These are phyloP conservation scores for Monosporascus sp. DNA, from an alignment of 2,329 filamentous ascomycete species.

Conservation along the genomic window DNA sequence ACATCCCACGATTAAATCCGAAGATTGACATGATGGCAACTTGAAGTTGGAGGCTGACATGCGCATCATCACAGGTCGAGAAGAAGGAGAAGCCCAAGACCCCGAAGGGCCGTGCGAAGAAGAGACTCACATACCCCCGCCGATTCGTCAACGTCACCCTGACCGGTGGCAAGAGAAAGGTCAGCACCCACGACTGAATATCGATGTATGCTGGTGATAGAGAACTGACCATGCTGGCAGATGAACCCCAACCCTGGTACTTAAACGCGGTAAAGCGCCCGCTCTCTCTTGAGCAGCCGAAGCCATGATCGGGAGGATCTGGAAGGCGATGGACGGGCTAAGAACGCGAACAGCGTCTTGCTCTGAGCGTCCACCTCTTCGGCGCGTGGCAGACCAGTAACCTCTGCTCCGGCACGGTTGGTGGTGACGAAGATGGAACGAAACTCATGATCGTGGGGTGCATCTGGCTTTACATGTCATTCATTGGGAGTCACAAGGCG, in stretches of 20 bases:
- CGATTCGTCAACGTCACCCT: constrained; percentile 98
- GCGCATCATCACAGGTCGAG: constrained; percentile 16
- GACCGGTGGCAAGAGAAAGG: constrained; percentile 98
- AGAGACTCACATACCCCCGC: constrained; percentile 93
- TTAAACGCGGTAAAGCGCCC: constrained; percentile 22
- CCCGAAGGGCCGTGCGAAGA: constrained; percentile 95
- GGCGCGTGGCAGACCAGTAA: constrained; percentile 16
- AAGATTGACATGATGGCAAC: constrained; percentile 2
- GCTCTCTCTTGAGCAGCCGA: constrained; percentile 22
- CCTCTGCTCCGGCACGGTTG: constrained; percentile 18
- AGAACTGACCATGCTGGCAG: constrained; percentile 19
- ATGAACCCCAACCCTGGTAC: constrained; percentile 38
- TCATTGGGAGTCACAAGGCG: constrained; percentile 23
- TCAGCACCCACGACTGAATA: constrained; percentile 35
- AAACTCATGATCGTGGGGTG: constrained; percentile 15
- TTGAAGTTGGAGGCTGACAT: constrained; percentile 4
- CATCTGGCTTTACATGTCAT: constrained; percentile 21
- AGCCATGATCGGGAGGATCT: constrained; percentile 16
- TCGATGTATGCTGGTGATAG: not conserved
- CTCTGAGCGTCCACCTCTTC: constrained; percentile 23
- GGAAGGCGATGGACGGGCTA: constrained; percentile 22
- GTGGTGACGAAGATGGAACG: constrained; percentile 17
- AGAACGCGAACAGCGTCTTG: constrained; percentile 2
- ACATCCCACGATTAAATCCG: constrained; percentile 3
- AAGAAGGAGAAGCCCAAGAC: constrained; percentile 83